phyloP scores from a whole-genome alignment of 257 asterid species.

The Primulina huaijiensis region DNA sequence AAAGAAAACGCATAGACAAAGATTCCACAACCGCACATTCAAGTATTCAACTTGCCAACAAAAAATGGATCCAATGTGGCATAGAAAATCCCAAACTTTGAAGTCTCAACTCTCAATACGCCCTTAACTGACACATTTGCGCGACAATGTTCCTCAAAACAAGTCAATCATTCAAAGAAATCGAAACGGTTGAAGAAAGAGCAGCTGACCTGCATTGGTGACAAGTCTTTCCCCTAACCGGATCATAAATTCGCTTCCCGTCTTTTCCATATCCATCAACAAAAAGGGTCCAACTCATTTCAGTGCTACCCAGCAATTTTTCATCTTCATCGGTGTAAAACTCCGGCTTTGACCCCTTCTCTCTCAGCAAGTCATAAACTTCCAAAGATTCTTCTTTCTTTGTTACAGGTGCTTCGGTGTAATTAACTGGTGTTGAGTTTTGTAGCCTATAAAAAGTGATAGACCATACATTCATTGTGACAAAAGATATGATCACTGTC shows the following conservation, averaged over 20 bases:
- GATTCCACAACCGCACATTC: not conserved
- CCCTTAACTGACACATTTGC: not conserved
- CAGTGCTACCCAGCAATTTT: conserved; percentile 78
- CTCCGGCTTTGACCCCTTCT: conserved; percentile 74
- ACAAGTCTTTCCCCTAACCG: conserved; percentile 76
- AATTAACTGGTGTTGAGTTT: conserved; percentile 66
- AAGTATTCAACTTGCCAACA: not conserved
- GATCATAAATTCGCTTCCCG: conserved; percentile 89
- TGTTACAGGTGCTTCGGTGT: conserved; percentile 45
- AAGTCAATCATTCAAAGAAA: conserved; percentile 22
- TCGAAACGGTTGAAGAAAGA: not conserved
- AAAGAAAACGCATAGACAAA: not conserved
- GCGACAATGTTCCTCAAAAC: too few relatives aligned
- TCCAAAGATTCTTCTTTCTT: conserved; percentile 39
- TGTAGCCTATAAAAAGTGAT: conserved; percentile 59
- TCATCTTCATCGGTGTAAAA: conserved; percentile 84
- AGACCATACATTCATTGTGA: conserved; percentile 4
- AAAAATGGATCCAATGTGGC: too few relatives aligned
- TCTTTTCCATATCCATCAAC: conserved; percentile 86
- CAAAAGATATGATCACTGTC: too few relatives aligned
- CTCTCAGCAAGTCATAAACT: conserved; percentile 41
- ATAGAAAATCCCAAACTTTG: not conserved
- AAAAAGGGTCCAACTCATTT: conserved; percentile 67
- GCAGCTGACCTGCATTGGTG: conserved; percentile 85
- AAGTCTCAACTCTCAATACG: not conserved